Conservation (phyloP, 1,284 basidiomycete genomes). For the Gymnopus androsaceus region DNA sequence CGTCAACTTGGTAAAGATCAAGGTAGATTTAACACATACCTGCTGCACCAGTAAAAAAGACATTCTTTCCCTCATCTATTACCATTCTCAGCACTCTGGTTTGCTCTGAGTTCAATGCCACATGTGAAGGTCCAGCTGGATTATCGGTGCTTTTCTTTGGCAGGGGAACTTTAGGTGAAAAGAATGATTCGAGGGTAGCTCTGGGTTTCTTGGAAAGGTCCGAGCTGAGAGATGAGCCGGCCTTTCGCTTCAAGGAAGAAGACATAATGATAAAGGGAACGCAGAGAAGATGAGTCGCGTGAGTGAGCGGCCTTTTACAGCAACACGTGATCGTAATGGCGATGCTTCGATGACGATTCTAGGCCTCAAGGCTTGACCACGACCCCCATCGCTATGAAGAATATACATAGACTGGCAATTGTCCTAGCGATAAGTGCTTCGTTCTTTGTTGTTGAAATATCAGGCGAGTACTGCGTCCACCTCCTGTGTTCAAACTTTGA, state of each 20-base stretch:
- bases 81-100: conserved; percentile 17
- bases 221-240: not conserved
- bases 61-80: conserved; percentile 16
- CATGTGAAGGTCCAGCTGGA: conserved; percentile 12
- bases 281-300: not conserved
- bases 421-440: conserved; percentile 43
- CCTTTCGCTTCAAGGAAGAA: conserved; percentile 14
- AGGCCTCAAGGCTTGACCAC: too few species aligned
- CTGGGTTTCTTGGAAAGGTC: conserved; percentile 8
- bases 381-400: conserved; percentile 41
- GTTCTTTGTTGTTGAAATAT: conserved; percentile 48
- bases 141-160: conserved; percentile 14
- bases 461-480: not conserved
- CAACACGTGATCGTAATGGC: too few species aligned
- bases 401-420: conserved; percentile 44
- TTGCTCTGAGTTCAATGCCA: conserved; percentile 15
- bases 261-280: not conserved
- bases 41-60: conserved; percentile 20
- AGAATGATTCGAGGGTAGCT: conserved; percentile 13
- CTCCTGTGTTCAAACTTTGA: not conserved
- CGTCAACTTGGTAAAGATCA: not conserved
- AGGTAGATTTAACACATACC: conserved; percentile 5
- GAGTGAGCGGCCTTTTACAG: too few species aligned
- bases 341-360: too few species aligned
- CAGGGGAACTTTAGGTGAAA: conserved; percentile 16